Base-by-base conservation (phyloP, 2,329 filamentous ascomycete genomes). In the Xylogone sp. region DNA sequence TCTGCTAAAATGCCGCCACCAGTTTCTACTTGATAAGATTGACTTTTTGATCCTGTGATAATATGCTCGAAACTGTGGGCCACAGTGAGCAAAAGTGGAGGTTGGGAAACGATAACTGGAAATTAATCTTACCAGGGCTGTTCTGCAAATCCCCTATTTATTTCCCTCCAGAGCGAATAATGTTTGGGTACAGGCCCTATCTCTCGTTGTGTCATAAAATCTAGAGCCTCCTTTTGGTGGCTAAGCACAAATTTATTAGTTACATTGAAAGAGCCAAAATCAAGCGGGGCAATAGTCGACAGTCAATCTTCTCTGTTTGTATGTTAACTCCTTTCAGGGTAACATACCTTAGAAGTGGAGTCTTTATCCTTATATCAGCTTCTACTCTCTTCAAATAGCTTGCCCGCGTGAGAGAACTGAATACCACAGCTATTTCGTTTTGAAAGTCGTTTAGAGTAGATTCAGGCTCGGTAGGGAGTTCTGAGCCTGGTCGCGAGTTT, bases 41-140 rank as follows among this genome's bases (percentile, higher is more conserved):
- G 69, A 55, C 80, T 73, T 16, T 78, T 75, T 29, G 84, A 75
- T 1, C 84, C 86, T 5, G 88, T 96, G 60, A 97, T 89, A 51
- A 94, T 82, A 59, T 97, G 92, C n/a, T n/a, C n/a, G n/a, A n/a
- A n/a, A n/a, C n/a, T n/a, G n/a, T n/a, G n/a, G n/a, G n/a, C n/a
- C n/a, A n/a, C n/a, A n/a, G n/a, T n/a, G n/a, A n/a, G n/a, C n/a
- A n/a, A n/a, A n/a, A n/a, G n/a, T n/a, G 27, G 56, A 43, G 45
- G 6, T 6, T 13, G 29, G 45, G 49, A 21, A 39, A 56, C 54
- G 58, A 68, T 59, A n/a, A n/a, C n/a, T n/a, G n/a, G n/a, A n/a
- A n/a, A n/a, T n/a, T n/a, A n/a, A n/a, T n/a, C n/a, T n/a, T n/a
- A n/a, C n/a, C n/a, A n/a, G n/a, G n/a, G n/a, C n/a, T n/a, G n/a